These are phyloP conservation scores for Plasmodium gonderi DNA, from an alignment of 169 alveolate genomes.

Conservation along the genomic window DNA sequence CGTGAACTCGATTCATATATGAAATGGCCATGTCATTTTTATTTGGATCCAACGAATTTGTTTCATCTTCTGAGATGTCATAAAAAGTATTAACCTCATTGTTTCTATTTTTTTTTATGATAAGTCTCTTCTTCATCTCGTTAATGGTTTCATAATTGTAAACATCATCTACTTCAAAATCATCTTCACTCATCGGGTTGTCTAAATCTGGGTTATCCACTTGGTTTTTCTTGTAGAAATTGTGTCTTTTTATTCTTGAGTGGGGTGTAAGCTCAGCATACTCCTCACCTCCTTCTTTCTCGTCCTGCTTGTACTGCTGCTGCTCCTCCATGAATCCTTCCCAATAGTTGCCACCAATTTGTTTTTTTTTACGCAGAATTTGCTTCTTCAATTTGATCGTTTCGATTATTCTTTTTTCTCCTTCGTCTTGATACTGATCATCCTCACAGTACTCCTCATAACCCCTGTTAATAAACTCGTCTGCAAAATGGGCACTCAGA, in stretches of 20 bases:
- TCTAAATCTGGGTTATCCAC: neutral
- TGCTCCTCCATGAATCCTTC: neutral
- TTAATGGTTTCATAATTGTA: slow-evolving; percentile 58
- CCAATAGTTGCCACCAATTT: neutral
- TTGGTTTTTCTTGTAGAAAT: neutral
- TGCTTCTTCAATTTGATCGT: slow-evolving; percentile 62
- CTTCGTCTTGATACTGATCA: slow-evolving; percentile 25
- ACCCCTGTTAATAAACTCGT: too few relatives aligned
- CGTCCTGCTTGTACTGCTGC: neutral
- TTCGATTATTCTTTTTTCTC: slow-evolving; percentile 67
- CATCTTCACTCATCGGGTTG: slow-evolving; percentile 4
- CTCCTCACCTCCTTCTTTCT: neutral
- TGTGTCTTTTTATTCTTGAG: neutral
- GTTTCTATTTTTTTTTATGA: slow-evolving; percentile 55
- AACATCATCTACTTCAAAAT: slow-evolving; percentile 36
- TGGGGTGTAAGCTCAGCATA: neutral
- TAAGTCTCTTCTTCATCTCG: slow-evolving; percentile 47
- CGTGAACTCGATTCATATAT: neutral
- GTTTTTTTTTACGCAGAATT: slow-evolving; percentile 46
- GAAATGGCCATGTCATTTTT: neutral
- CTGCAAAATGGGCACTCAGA: neutral
- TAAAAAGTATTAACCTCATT: slow-evolving; percentile 3
- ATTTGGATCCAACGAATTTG: neutral
- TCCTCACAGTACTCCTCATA: neutral
- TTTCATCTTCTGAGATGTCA: neutral